phyloP scores from a whole-genome alignment of 1,284 basidiomycete species.

The Fomes fomentarius region DNA sequence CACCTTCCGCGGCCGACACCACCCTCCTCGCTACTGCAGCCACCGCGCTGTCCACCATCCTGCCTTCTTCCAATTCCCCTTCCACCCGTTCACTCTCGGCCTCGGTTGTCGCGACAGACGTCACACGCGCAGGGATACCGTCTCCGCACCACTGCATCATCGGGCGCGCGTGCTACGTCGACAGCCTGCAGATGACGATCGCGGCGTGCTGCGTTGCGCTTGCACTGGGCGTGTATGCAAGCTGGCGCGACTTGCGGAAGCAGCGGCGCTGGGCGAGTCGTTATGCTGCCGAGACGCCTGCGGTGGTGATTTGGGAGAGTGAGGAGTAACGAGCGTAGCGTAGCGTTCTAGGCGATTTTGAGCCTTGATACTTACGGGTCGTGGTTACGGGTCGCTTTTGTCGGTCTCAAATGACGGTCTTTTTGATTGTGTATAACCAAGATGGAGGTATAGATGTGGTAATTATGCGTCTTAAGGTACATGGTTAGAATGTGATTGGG shows the following conservation, averaged over 20 bases:
- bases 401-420: no score
- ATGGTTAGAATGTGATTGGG: no score
- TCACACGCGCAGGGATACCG: constrained; percentile 33
- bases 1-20: no score
- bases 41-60: neutral
- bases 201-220: constrained; percentile 49
- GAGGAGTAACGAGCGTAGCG: no score
- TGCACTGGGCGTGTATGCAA: constrained; percentile 51
- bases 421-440: no score
- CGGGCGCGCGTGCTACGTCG: constrained; percentile 55
- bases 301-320: constrained; percentile 33
- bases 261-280: constrained; percentile 23
- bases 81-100: no score
- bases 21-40: no score
- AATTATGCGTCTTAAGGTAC: neutral
- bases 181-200: constrained; percentile 53
- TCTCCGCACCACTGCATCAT: constrained; percentile 48
- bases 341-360: no score
- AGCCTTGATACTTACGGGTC: neutral
- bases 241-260: constrained; percentile 46
- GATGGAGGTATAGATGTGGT: neutral
- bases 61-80: neutral
- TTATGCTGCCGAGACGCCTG: constrained; percentile 7
- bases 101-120: neutral
- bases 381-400: neutral